Evolutionary conservation across 176 grass and related monocot genomes (phyloP).

Genomic region (Triticum dicoccoides): DNA sequence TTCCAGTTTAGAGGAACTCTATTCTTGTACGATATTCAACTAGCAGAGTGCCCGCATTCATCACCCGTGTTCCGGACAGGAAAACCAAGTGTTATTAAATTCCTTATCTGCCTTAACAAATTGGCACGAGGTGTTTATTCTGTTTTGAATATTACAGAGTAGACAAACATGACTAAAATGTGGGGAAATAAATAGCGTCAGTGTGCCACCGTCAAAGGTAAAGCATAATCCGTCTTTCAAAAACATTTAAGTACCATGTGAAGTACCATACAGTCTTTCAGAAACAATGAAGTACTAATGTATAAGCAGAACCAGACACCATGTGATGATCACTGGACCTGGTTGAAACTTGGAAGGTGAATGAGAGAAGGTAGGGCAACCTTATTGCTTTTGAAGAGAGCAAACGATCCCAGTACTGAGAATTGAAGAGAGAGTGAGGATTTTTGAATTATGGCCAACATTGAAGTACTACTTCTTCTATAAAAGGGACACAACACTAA

Average conservation of each 20-base stretch:
- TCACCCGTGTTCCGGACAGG: conserved; percentile 84
- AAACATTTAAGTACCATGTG: too few species aligned
- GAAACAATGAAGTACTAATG: not conserved
- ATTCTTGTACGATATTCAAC: conserved; percentile 57
- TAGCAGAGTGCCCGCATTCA: conserved; percentile 72
- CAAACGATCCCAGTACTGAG: not conserved
- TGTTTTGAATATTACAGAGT: too few species aligned
- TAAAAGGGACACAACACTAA: not conserved
- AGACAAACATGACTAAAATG: too few species aligned
- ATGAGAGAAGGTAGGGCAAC: not conserved
- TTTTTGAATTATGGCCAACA: not conserved
- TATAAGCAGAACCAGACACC: not conserved
- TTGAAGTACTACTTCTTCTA: not conserved
- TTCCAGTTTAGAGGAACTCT: conserved; percentile 29
- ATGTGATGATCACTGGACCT: not conserved
- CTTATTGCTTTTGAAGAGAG: not conserved
- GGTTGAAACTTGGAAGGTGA: not conserved
- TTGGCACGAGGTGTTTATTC: too few species aligned
- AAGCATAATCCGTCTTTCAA: too few species aligned
- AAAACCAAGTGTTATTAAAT: conserved; percentile 69
- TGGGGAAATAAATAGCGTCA: too few species aligned
- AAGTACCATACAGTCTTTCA: not conserved
- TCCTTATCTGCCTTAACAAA: conserved; percentile 71
- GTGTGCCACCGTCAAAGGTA: too few species aligned
- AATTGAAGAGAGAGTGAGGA: not conserved